Base-by-base conservation (phyloP, 352 stramenopile species). In the Phytophthora pseudosyringae region DNA sequence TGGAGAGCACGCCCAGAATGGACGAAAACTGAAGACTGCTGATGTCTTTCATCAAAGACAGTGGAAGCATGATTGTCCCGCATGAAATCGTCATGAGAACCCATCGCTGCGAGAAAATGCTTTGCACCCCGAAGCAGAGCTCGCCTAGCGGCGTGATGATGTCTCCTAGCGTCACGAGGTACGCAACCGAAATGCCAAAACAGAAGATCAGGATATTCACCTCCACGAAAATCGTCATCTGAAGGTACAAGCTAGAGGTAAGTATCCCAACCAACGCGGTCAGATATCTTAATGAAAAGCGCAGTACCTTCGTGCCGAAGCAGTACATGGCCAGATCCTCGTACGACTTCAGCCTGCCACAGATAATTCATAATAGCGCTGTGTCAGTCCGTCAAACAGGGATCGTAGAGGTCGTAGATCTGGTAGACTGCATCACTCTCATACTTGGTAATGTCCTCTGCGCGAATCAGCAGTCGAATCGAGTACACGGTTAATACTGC, bases 131-230 rank as follows among this genome's bases (percentile, higher is more conserved):
- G 53, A 95, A 93, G 53, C 82, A 87, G 43, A 93, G 67, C 46
- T 90, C 73, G 13, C 84, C 86, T 7, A 95, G 70, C 7, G 86
- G 86, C 13, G 83, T 93, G 54, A 93, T 70, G 51, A 95, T 90
- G 55, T 95, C 86, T 38, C 86, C 86, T 15, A 95, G 69, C 11
- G 86, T 93, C 59, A 95, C 86, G 45, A 95, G 72, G 55, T 95
- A 95, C 38, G 86, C 86, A 44, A 95, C 82, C 0, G 86, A 80
- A 66, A 93, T 95, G 36, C 86, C 85, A 62, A 95, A 95, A 65
- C 86, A 93, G 54, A 95, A 95, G 44, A 92, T 76, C 35, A 95
- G 64, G 65, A 95, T 95, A 60, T 93, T 93, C 41, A 95, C 52
- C 59, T 93, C 86, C 47, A 93, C 85, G 41, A 95, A 93, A 63